Percentiles rank a stretch among this genome's conserved stretches.
These are phyloP conservation scores for Infundibulicybe gibba DNA, from an alignment of 768 basidiomycete species.

Conservation along the genomic window DNA sequence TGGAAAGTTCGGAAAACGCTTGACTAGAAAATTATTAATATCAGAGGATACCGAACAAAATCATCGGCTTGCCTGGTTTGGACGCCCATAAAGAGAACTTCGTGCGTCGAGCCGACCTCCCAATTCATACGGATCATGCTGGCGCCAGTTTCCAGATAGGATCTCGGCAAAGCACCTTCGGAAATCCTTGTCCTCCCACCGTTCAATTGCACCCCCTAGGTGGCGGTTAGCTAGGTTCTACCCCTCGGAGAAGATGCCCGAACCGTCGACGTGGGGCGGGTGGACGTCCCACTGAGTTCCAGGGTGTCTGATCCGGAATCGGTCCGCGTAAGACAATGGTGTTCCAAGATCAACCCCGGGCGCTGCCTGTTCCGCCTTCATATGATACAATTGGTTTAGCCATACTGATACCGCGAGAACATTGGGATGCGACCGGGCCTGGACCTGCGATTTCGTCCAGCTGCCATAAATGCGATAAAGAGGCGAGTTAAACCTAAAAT, in stretches of 20 bases:
- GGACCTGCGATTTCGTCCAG: slow-evolving; percentile 53
- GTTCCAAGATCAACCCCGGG: slow-evolving; percentile 58
- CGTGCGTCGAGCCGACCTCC: slow-evolving; percentile 56
- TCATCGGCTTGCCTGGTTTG: slow-evolving; percentile 37
- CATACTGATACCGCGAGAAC: slow-evolving; percentile 52
- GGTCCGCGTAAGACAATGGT: slow-evolving; percentile 69
- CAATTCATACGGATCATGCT: slow-evolving; percentile 66
- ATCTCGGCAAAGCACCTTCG: slow-evolving; percentile 60
- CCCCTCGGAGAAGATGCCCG: background rate
- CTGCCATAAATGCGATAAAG: slow-evolving; percentile 13
- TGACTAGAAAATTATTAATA: slow-evolving; percentile 22
- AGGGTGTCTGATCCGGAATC: slow-evolving; percentile 71
- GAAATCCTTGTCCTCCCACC: slow-evolving; percentile 65
- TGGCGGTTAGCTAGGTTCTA: slow-evolving; percentile 5
- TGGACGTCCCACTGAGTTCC: slow-evolving; percentile 53
- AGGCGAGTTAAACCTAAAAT: background rate
- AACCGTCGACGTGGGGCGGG: slow-evolving; percentile 40
- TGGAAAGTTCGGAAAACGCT: slow-evolving; percentile 65
- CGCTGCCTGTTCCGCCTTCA: slow-evolving; percentile 27
- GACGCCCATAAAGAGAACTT: slow-evolving; percentile 59
- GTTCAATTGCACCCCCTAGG: slow-evolving; percentile 68
- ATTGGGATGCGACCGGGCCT: slow-evolving; percentile 66
- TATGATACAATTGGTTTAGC: slow-evolving; percentile 64
- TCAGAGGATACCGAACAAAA: background rate
- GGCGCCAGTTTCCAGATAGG: slow-evolving; percentile 55